Percentiles rank a stretch among this genome's conserved stretches.
These are phyloP conservation scores for Russula foetens DNA, from an alignment of 768 basidiomycete genomes.

Conservation along the genomic window DNA sequence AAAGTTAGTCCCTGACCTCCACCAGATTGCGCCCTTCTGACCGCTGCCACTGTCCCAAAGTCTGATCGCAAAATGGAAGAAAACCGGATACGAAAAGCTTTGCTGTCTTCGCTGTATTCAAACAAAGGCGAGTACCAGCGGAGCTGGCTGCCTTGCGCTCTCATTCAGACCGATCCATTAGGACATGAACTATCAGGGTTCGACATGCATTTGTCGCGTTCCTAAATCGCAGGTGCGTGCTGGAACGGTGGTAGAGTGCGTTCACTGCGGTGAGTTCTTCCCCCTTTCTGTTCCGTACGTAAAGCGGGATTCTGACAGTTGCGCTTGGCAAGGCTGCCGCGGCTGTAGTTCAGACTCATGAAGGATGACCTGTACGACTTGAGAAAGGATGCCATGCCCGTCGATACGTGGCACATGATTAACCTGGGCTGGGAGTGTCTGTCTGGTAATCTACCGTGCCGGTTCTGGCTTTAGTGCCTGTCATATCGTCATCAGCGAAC, in stretches of 20 bases:
- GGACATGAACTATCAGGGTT: constrained; percentile 99
- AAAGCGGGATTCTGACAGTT: constrained; percentile 14
- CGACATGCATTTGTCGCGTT: constrained; percentile 95
- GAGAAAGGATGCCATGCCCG: neutral
- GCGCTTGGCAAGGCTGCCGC: constrained; percentile 59
- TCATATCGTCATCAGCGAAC: too few species aligned
- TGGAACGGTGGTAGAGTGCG: constrained; percentile 92
- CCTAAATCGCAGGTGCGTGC: constrained; percentile 88
- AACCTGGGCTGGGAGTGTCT: too few species aligned
- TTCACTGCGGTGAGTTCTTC: constrained; percentile 78
- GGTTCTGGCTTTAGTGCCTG: neutral
- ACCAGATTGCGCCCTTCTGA: neutral
- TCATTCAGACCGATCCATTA: constrained; percentile 25
- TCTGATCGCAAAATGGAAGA: constrained; percentile 99
- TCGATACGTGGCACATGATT: neutral
- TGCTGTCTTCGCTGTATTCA: constrained; percentile 97
- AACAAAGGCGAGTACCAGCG: constrained; percentile 50
- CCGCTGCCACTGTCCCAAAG: constrained; percentile 32
- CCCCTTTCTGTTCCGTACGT: neutral
- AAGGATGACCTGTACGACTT: neutral
- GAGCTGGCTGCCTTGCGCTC: neutral
- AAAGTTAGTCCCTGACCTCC: constrained; percentile 52
- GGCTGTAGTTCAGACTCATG: constrained; percentile 88
- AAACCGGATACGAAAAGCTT: constrained; percentile 94
- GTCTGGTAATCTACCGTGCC: neutral